These are phyloP conservation scores for Rubia peregrina DNA, from an alignment of 305 asterid genomes.

Conservation along the genomic window DNA sequence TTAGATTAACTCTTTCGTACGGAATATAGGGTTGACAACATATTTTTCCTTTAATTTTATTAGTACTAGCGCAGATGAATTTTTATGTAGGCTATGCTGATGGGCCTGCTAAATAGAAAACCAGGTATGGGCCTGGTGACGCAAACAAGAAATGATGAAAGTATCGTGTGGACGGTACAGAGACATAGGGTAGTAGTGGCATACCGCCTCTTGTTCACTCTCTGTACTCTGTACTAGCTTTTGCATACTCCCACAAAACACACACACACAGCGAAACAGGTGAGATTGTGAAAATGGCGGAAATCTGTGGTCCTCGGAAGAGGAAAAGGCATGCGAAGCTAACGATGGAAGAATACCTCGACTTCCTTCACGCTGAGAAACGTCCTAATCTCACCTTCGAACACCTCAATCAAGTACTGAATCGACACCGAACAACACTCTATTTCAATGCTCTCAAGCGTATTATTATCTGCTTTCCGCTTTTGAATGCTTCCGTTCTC, in stretches of 20 bases:
- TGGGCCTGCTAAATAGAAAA: too few relatives aligned
- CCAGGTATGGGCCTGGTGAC: too few relatives aligned
- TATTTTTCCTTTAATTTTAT: too few relatives aligned
- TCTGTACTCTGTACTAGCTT: too few relatives aligned
- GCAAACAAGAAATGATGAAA: too few relatives aligned
- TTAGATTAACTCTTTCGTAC: too few relatives aligned
- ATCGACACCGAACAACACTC: too few relatives aligned
- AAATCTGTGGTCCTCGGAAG: slow-evolving; percentile 8
- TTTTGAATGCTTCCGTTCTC: background rate
- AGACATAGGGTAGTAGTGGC: background rate
- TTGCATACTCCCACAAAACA: background rate
- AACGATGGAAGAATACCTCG: slow-evolving; percentile 38
- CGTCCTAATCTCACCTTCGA: slow-evolving; percentile 24
- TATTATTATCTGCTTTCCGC: background rate
- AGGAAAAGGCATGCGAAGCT: slow-evolving; percentile 19
- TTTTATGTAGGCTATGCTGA: too few relatives aligned
- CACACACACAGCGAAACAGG: background rate
- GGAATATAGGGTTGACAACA: too few relatives aligned
- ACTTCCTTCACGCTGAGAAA: slow-evolving; percentile 22
- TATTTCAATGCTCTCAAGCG: background rate
- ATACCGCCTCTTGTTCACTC: background rate
- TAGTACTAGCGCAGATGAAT: too few relatives aligned
- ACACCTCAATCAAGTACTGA: slow-evolving; percentile 48
- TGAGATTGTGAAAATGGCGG: slow-evolving; percentile 22
- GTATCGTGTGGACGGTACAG: background rate